These are phyloP conservation scores for button mushroom (Agaricus bisporus) DNA, from an alignment of 768 basidiomycete genomes.

Conservation along the genomic window DNA sequence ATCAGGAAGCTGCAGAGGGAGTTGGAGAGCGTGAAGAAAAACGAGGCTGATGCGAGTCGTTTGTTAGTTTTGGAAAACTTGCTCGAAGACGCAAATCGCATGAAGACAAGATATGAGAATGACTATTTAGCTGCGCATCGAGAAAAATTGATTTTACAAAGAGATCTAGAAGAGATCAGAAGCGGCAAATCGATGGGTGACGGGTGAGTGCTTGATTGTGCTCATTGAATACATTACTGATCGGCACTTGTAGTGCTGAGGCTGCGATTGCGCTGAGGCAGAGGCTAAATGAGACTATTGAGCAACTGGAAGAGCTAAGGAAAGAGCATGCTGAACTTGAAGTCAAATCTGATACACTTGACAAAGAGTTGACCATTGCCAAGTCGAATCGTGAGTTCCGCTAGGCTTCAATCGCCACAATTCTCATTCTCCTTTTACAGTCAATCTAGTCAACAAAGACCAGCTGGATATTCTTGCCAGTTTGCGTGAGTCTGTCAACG, in stretches of 20 bases:
- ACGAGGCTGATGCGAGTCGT: conserved; percentile 70
- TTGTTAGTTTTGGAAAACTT: conserved; percentile 87
- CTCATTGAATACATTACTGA: conserved; percentile 4
- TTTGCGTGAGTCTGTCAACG: conserved; percentile 82
- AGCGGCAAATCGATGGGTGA: conserved; percentile 81
- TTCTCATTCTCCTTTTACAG: conserved; percentile 30
- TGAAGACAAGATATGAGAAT: conserved; percentile 83
- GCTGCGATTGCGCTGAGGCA: conserved; percentile 86
- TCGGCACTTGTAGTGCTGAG: conserved; percentile 51
- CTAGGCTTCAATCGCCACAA: not conserved
- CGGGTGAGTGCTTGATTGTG: conserved; percentile 44
- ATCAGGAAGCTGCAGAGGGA: conserved; percentile 79
- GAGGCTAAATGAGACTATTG: conserved; percentile 80
- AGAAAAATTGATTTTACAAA: conserved; percentile 73
- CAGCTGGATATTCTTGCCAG: conserved; percentile 85
- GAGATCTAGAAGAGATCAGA: conserved; percentile 83
- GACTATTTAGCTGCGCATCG: conserved; percentile 85
- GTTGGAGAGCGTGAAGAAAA: conserved; percentile 65
- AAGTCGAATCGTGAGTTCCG: conserved; percentile 72
- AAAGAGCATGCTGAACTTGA: conserved; percentile 67
- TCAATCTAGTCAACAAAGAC: conserved; percentile 88
- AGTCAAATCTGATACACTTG: conserved; percentile 56
- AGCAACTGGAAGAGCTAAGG: conserved; percentile 67
- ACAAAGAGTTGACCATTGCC: conserved; percentile 70
- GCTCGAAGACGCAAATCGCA: conserved; percentile 83